These are phyloP conservation scores for Nakaseomyces kungkrabaensis DNA, from an alignment of 1,139 yeast species.

Conservation along the genomic window DNA sequence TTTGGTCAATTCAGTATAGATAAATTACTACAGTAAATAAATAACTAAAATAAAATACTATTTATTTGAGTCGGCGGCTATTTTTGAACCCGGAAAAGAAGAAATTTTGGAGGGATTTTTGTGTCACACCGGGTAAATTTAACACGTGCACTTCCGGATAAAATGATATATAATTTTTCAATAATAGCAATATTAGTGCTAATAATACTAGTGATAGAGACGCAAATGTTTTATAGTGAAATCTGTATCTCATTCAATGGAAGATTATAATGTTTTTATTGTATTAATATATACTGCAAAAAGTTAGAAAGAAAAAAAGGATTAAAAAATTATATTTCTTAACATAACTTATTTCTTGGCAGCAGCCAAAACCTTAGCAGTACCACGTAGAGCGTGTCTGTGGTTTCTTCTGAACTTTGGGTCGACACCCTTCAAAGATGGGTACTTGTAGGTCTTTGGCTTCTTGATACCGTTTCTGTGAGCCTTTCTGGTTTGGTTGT, in stretches of 20 bases:
- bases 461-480: constrained; percentile 99
- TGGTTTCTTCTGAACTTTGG: constrained; percentile 99
- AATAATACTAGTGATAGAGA: no score
- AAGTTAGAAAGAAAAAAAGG: not conserved
- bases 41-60: not conserved
- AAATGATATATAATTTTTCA: no score
- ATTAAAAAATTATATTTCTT: constrained; percentile 13
- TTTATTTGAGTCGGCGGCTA: not conserved
- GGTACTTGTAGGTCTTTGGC: constrained; percentile 97
- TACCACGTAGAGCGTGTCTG: constrained; percentile 98
- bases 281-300: not conserved
- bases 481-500: constrained; percentile 99
- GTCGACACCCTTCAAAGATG: constrained; percentile 97
- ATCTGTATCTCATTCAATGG: no score
- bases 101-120: not conserved
- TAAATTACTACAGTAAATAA: no score
- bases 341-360: constrained; percentile 16
- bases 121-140: not conserved
- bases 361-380: constrained; percentile 86
- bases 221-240: no score
- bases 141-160: not conserved
- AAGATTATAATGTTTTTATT: not conserved
- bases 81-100: no score
- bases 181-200: no score
- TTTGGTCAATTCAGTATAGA: no score